These are phyloP conservation scores for Clavispora carvajalis DNA, from an alignment of 805 yeast genomes.

Conservation along the genomic window DNA sequence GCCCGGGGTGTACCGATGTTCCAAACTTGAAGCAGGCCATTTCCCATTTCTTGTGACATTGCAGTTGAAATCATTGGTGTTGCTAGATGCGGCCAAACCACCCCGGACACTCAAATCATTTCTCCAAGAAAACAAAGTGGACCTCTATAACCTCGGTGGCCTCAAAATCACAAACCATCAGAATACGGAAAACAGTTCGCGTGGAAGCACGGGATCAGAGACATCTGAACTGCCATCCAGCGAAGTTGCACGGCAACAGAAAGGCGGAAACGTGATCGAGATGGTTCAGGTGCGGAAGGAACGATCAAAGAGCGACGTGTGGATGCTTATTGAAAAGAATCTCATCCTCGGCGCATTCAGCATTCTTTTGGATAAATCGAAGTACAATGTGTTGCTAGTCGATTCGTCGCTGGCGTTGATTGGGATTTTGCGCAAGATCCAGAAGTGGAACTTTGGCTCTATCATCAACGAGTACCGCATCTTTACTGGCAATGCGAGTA, in stretches of 20 bases:
- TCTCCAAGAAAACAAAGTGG: slow-evolving; percentile 51
- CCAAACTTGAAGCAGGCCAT: slow-evolving; percentile 70
- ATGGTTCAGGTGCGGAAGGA: slow-evolving; percentile 19
- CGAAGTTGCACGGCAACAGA: not conserved
- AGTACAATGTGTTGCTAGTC: slow-evolving; percentile 67
- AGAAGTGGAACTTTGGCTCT: slow-evolving; percentile 85
- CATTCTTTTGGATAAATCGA: slow-evolving; percentile 53
- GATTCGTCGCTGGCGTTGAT: slow-evolving; percentile 77
- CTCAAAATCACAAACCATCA: slow-evolving; percentile 36
- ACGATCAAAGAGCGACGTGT: slow-evolving; percentile 43
- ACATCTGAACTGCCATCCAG: slow-evolving; percentile 2
- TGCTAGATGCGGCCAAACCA: slow-evolving; percentile 83
- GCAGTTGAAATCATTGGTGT: slow-evolving; percentile 58
- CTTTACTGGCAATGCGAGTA: slow-evolving; percentile 57
- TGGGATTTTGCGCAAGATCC: slow-evolving; percentile 76
- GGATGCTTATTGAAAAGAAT: slow-evolving; percentile 72
- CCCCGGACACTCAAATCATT: slow-evolving; percentile 64
- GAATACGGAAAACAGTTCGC: slow-evolving; percentile 15
- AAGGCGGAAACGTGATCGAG: slow-evolving; percentile 14
- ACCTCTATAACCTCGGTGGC: slow-evolving; percentile 44
- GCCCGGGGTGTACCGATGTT: slow-evolving; percentile 75
- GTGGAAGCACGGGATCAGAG: slow-evolving; percentile 5
- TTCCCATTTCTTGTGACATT: slow-evolving; percentile 75
- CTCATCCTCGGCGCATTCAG: slow-evolving; percentile 64
- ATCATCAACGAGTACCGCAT: slow-evolving; percentile 80